Evolutionary conservation across 768 basidiomycete genomes (phyloP).

Genomic region (Lactarius vividus): DNA sequence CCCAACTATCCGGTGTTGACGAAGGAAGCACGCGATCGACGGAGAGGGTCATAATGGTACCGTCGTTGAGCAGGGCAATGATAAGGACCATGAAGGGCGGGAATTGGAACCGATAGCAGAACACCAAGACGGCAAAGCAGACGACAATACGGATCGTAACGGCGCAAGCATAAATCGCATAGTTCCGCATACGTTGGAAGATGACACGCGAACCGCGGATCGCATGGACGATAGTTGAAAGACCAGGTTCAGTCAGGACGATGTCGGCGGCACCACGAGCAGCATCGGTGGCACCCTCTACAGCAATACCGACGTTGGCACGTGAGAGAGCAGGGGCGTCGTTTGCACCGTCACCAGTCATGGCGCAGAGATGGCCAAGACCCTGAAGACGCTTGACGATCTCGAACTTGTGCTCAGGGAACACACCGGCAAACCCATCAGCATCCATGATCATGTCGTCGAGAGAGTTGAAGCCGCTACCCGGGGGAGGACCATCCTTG

Average conservation of each 20-base stretch:
- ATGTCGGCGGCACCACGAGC: conserved; percentile 99
- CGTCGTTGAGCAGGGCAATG: conserved; percentile 95
- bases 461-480: conserved; percentile 75
- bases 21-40: conserved; percentile 96
- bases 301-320: conserved; percentile 99
- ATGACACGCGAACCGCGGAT: conserved; percentile 98
- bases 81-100: conserved; percentile 99
- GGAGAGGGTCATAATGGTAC: conserved; percentile 98
- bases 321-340: conserved; percentile 97
- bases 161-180: conserved; percentile 93
- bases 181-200: conserved; percentile 99
- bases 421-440: conserved; percentile 98
- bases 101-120: conserved; percentile 97
- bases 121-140: conserved; percentile 93
- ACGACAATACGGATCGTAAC: conserved; percentile 99
- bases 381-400: conserved; percentile 98
- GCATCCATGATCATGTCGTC: conserved; percentile 99
- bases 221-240: conserved; percentile 98
- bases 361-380: conserved; percentile 93
- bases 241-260: conserved; percentile 95
- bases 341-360: conserved; percentile 99
- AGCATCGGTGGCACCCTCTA: conserved; percentile 98
- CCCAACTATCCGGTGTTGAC: conserved; percentile 92
- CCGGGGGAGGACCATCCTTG: conserved; percentile 91
- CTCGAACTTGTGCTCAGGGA: conserved; percentile 99